A percentile compares a stretch with the other conserved stretches of the same genome.
Evolutionary conservation across 306 rosid genomes (phyloP).

Genomic region (Begonia masoniana): DNA sequence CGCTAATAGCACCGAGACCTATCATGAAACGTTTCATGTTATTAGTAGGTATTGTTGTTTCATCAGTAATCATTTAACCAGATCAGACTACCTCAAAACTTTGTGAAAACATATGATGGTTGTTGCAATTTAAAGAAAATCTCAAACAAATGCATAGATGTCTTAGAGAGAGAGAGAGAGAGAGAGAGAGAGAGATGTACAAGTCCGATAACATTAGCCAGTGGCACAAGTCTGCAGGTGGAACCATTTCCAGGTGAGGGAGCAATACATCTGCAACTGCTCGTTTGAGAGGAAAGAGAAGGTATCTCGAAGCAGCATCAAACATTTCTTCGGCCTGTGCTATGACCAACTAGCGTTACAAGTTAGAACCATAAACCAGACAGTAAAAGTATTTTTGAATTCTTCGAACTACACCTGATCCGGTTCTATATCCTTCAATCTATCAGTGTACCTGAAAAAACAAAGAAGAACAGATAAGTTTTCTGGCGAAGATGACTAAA

Average conservation of each 20-base stretch:
- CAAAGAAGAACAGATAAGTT: slow-evolving; percentile 15
- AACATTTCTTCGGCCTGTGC: slow-evolving; percentile 83
- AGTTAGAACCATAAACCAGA: background rate
- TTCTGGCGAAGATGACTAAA: slow-evolving; percentile 8
- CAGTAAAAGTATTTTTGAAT: slow-evolving; percentile 3
- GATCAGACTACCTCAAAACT: no score
- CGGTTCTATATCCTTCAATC: slow-evolving; percentile 67
- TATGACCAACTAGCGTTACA: slow-evolving; percentile 9
- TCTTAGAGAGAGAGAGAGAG: background rate
- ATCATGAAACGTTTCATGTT: no score
- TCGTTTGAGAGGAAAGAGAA: slow-evolving; percentile 84
- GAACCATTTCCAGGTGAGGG: slow-evolving; percentile 67
- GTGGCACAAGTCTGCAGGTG: slow-evolving; percentile 81
- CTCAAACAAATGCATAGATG: no score
- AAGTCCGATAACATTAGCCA: slow-evolving; percentile 35
- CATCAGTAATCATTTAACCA: no score
- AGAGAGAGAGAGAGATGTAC: slow-evolving; percentile 2
- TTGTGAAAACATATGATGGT: no score
- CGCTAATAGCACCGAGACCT: no score
- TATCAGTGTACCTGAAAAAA: slow-evolving; percentile 78
- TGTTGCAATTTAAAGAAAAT: no score
- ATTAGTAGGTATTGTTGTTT: no score
- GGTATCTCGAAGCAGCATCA: slow-evolving; percentile 85
- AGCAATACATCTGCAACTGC: slow-evolving; percentile 80
- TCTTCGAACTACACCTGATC: slow-evolving; percentile 47